Evolutionary conservation across 192 early-diverging fungal species (phyloP).

Genomic region (Coemansia guatemalensis): DNA sequence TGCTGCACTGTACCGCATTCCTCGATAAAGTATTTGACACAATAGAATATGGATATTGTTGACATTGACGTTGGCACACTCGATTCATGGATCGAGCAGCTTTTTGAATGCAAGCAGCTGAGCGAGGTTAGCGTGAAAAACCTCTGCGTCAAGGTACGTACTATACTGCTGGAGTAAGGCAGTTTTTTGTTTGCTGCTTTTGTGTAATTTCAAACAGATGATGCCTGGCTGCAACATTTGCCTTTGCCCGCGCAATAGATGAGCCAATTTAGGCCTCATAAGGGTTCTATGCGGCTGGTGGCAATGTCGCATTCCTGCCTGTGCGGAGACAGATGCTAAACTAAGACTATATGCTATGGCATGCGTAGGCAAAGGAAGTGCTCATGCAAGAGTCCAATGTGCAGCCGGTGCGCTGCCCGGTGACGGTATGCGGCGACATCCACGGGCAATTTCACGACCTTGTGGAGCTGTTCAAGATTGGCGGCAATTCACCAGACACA

Average conservation of each 20-base stretch:
- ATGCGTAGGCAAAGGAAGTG: constrained; percentile 86
- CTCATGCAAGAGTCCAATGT: constrained; percentile 96
- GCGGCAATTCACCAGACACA: constrained; percentile 94
- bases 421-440: constrained; percentile 98
- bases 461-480: constrained; percentile 95
- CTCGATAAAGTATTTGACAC: constrained; percentile 8
- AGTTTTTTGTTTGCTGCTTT: constrained; percentile 7
- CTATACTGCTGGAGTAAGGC: neutral
- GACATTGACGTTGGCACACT: constrained; percentile 78
- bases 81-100: constrained; percentile 88
- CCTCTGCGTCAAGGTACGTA: constrained; percentile 92
- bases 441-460: constrained; percentile 99
- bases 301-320: neutral
- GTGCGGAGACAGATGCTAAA: neutral
- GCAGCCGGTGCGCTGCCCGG: constrained; percentile 96
- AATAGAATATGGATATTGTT: constrained; percentile 44
- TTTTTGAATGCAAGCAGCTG: constrained; percentile 94
- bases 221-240: constrained; percentile 2
- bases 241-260: neutral
- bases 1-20: neutral
- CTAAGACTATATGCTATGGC: constrained; percentile 1
- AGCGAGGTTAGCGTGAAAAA: constrained; percentile 92
- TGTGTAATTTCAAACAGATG: constrained; percentile 15
- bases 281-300: neutral
- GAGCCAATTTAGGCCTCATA: neutral